phyloP scores from a whole-genome alignment of 495 filamentous ascomycete species.

The Aspergillus carlsbadensis region DNA sequence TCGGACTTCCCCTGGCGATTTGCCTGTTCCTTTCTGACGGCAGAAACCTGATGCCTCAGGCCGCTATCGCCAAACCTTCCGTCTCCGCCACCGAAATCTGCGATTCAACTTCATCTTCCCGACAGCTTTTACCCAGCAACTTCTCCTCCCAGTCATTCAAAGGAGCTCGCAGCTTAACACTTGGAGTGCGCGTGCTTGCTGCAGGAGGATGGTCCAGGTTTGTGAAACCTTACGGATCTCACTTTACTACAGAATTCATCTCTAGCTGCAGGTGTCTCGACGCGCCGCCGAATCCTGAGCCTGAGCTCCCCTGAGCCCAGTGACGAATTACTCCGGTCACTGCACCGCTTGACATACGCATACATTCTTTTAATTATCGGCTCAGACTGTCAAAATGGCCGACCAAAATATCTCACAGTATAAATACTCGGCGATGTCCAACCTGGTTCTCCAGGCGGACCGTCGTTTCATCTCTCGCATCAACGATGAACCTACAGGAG shows the following conservation, averaged over 20 bases:
- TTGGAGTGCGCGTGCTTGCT: slow-evolving; percentile 30
- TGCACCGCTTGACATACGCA: slow-evolving; percentile 15
- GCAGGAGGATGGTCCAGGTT: slow-evolving; percentile 44
- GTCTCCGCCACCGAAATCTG: slow-evolving; percentile 47
- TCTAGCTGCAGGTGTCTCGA: slow-evolving; percentile 28
- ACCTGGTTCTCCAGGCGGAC: slow-evolving; percentile 99
- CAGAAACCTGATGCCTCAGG: slow-evolving; percentile 20
- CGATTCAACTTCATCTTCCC: slow-evolving; percentile 28
- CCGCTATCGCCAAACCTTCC: slow-evolving; percentile 32
- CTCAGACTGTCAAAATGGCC: slow-evolving; percentile 60
- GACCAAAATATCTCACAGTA: slow-evolving; percentile 97
- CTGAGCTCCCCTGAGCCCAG: slow-evolving; percentile 35
- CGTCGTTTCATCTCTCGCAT: slow-evolving; percentile 89
- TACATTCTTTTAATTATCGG: slow-evolving; percentile 17
- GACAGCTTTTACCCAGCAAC: slow-evolving; percentile 20
- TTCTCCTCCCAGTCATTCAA: slow-evolving; percentile 16
- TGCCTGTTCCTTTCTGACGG: slow-evolving; percentile 4
- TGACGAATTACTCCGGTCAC: slow-evolving; percentile 32
- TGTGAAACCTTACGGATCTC: slow-evolving; percentile 33
- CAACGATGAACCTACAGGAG: slow-evolving; percentile 92
- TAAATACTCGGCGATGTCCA: slow-evolving; percentile 99
- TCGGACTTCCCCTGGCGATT: not conserved
- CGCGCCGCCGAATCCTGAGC: slow-evolving; percentile 32
- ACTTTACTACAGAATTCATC: slow-evolving; percentile 28
- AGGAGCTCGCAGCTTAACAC: slow-evolving; percentile 33